A percentile compares a stretch with the other conserved stretches of the same genome.
These are phyloP conservation scores for Vitis hybrid DNA, from an alignment of 177 flowering plant species.

Conservation along the genomic window DNA sequence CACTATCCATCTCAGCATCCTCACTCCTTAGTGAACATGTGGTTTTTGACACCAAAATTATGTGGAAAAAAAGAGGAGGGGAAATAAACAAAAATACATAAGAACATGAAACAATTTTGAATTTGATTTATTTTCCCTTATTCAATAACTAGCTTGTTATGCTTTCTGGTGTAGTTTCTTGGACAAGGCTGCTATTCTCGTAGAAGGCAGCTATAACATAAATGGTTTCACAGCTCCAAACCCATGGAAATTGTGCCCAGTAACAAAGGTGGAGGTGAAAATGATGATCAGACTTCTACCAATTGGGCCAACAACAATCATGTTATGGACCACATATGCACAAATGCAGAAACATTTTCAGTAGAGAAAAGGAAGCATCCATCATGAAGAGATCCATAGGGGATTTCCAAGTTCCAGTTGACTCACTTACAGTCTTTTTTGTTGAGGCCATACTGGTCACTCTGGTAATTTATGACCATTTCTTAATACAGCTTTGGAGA, in stretches of 20 bases:
- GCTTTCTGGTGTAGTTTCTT: conserved; percentile 33
- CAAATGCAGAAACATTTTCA: conserved; percentile 80
- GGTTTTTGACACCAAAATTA: no score
- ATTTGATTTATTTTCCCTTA: not conserved
- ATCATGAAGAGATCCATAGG: conserved; percentile 65
- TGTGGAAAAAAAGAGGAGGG: no score
- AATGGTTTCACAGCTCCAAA: conserved; percentile 25
- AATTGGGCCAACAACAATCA: conserved; percentile 83
- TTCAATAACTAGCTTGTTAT: not conserved
- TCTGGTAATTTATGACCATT: conserved; percentile 43
- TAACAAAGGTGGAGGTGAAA: conserved; percentile 78
- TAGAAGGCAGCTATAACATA: conserved; percentile 34
- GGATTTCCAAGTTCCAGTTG: conserved; percentile 60
- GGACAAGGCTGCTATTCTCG: conserved; percentile 70
- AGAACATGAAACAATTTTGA: no score
- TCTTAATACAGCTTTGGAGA: conserved; percentile 59
- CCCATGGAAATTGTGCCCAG: conserved; percentile 66
- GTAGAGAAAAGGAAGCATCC: conserved; percentile 56
- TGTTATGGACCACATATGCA: conserved; percentile 84
- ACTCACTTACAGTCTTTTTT: conserved; percentile 57
- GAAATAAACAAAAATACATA: no score
- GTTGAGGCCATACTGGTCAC: conserved; percentile 55
- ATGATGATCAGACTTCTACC: conserved; percentile 72
- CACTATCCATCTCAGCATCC: no score
- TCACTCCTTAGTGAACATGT: no score